Evolutionary conservation across 2,329 filamentous ascomycete genomes (phyloP).

Genomic region (Claviceps digitariae): DNA sequence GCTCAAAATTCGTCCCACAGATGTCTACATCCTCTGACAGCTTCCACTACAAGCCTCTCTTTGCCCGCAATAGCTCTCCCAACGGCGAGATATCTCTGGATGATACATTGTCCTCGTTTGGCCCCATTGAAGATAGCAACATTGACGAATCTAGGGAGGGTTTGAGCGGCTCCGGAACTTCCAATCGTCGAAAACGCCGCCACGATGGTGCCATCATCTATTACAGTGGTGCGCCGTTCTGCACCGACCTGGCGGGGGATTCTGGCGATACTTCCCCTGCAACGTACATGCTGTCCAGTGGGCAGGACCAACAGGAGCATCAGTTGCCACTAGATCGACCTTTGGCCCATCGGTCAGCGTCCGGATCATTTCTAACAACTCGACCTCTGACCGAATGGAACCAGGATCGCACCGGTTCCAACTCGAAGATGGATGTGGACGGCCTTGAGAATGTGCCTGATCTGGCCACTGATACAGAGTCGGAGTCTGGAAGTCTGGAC

Average conservation of each 20-base stretch:
- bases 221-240: conserved; percentile 68
- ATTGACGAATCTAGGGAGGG: conserved; percentile 32
- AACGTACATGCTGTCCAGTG: conserved; percentile 35
- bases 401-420: conserved; percentile 5
- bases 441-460: conserved; percentile 14
- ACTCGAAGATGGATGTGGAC: conserved; percentile 18
- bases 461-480: conserved; percentile 21
- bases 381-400: conserved; percentile 34
- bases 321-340: conserved; percentile 11
- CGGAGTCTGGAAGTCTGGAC: conserved; percentile 25
- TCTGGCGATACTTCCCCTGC: conserved; percentile 33
- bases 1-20: conserved; percentile 26
- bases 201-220: conserved; percentile 70
- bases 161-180: conserved; percentile 33
- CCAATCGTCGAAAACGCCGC: conserved; percentile 36
- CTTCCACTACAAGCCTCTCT: conserved; percentile 53
- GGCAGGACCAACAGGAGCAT: conserved; percentile 19
- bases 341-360: conserved; percentile 27
- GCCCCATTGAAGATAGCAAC: conserved; percentile 33
- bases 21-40: conserved; percentile 27
- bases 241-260: conserved; percentile 65
- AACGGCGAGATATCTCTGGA: conserved; percentile 34
- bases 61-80: conserved; percentile 35
- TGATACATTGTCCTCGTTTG: conserved; percentile 35
- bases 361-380: conserved; percentile 36